Percentiles rank a stretch among this genome's conserved stretches.
These are phyloP conservation scores for Hypoxylon lienhwacheense DNA, from an alignment of 495 filamentous ascomycete genomes.

Conservation along the genomic window DNA sequence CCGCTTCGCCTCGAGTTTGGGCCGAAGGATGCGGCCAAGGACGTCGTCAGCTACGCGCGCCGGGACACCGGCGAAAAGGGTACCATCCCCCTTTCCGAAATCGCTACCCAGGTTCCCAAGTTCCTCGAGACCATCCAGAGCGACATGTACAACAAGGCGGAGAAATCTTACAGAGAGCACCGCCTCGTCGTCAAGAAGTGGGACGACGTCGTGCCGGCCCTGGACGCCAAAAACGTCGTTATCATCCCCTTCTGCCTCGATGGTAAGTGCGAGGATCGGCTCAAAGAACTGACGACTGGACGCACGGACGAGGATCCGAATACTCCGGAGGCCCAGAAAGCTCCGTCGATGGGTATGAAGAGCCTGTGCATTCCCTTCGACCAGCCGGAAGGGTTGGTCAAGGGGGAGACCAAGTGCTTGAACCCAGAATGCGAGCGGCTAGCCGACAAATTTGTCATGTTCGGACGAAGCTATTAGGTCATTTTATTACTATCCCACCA, in stretches of 20 bases:
- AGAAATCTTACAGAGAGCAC: slow-evolving; percentile 73
- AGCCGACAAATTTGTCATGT: slow-evolving; percentile 85
- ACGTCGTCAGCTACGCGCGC: slow-evolving; percentile 80
- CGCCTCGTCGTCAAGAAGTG: slow-evolving; percentile 79
- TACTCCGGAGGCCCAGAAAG: slow-evolving; percentile 72
- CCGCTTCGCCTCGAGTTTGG: slow-evolving; percentile 94
- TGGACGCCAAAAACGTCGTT: slow-evolving; percentile 89
- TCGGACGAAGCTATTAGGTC: slow-evolving; percentile 66
- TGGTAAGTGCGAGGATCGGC: slow-evolving; percentile 84
- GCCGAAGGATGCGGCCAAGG: slow-evolving; percentile 83
- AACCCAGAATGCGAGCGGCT: slow-evolving; percentile 76
- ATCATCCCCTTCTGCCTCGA: slow-evolving; percentile 82
- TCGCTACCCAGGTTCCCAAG: slow-evolving; percentile 69
- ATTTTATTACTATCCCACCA: no score
- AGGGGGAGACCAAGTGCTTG: slow-evolving; percentile 83
- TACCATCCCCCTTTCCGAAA: slow-evolving; percentile 69
- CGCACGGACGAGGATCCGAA: slow-evolving; percentile 63
- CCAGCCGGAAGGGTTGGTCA: slow-evolving; percentile 76
- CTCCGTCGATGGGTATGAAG: slow-evolving; percentile 96
- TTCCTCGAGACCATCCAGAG: slow-evolving; percentile 86
- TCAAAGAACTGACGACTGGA: slow-evolving; percentile 85
- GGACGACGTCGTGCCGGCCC: slow-evolving; percentile 82
- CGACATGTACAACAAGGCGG: slow-evolving; percentile 82
- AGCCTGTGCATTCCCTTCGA: slow-evolving; percentile 96
- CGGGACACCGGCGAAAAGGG: slow-evolving; percentile 84